Evolutionary conservation across 306 rosid genomes (phyloP), one percentile per base, ranked within the genome.

Genomic region (Trifolium repens): DNA sequence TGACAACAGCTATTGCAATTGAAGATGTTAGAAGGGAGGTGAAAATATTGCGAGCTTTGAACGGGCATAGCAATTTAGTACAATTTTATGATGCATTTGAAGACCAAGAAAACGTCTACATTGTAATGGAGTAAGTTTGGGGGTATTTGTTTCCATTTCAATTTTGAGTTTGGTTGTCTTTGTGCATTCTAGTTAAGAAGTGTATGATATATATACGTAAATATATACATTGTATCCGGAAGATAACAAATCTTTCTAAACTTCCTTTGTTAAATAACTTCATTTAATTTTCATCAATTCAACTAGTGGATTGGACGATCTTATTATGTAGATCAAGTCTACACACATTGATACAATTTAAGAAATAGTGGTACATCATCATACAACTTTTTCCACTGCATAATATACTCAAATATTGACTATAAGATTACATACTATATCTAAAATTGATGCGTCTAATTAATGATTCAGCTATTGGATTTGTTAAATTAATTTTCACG

Each of bases 1-100:
- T 96, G 98, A 96, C 97, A 64, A 92, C 99, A 63, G 94, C 97
- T 43, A 92, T 96, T 81, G 97, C 99, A 52, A 92, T 96, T 43
- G 99, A 92, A 86, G 99, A 96, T 81, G 99, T 96, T 65, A 87
- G 99, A 79, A 89, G 98, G 88, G 99, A 96, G 85, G 99, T 96
- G 76, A 96, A 90, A 81, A 96, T 96, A 85, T 85, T 96, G 83
- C 90, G 89, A 57, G 96, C 97, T 80, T 84, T 96, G 89, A 88
- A 93, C 0, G 99, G 99, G 65, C 99, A 93, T 72, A 79, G 77
- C 74, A 96, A 96, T 83, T 86, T 96, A 73, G 89, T 96, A 84
- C 84, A 82, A 49, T 96, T 92, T 85, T 89, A 92, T 16, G 98
- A 92, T 78, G 98, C 98, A 60, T 96, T 92, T 75, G 99, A 96